Conservation (phyloP, 768 basidiomycete species). For the Exsudoporus frostii region DNA sequence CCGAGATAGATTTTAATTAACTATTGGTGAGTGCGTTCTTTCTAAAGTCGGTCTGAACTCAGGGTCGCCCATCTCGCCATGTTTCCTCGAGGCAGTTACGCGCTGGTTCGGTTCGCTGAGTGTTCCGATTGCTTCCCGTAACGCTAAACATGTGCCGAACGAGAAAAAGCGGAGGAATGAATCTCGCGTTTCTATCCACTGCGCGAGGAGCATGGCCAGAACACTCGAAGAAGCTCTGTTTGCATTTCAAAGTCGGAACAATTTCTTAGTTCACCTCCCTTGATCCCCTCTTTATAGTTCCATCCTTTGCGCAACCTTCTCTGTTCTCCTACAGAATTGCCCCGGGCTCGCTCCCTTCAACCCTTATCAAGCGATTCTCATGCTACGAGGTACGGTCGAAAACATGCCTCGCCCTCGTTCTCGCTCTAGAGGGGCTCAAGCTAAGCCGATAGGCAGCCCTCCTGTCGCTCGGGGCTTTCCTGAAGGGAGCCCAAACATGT, state of each 20-base stretch:
- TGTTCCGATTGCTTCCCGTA: conserved; percentile 34
- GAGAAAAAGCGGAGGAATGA: conserved; percentile 34
- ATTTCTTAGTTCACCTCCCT: conserved; percentile 25
- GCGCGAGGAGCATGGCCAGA: conserved; percentile 35
- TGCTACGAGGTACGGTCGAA: conserved; percentile 33
- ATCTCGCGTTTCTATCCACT: conserved; percentile 34
- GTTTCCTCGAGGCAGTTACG: conserved; percentile 35
- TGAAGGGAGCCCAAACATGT: conserved; percentile 24
- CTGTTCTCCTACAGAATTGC: conserved; percentile 20
- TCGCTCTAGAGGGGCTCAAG: conserved; percentile 27
- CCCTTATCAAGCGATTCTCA: conserved; percentile 24
- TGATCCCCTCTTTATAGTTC: conserved; percentile 31
- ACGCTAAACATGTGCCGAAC: conserved; percentile 29
- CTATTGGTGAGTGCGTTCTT: conserved; percentile 24
- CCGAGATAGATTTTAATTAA: conserved; percentile 36
- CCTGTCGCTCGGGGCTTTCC: conserved; percentile 26
- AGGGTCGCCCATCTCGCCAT: conserved; percentile 31
- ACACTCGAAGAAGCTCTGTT: conserved; percentile 33
- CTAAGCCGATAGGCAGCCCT: conserved; percentile 21
- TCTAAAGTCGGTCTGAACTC: conserved; percentile 20
- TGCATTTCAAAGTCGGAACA: conserved; percentile 34
- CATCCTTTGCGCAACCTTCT: conserved; percentile 14
- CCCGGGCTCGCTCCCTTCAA: conserved; percentile 20
- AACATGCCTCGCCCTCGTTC: conserved; percentile 26
- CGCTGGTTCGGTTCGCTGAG: conserved; percentile 37